phyloP scores from a whole-genome alignment of 1,284 basidiomycete species.

The Veloporphyrellus conicus region DNA sequence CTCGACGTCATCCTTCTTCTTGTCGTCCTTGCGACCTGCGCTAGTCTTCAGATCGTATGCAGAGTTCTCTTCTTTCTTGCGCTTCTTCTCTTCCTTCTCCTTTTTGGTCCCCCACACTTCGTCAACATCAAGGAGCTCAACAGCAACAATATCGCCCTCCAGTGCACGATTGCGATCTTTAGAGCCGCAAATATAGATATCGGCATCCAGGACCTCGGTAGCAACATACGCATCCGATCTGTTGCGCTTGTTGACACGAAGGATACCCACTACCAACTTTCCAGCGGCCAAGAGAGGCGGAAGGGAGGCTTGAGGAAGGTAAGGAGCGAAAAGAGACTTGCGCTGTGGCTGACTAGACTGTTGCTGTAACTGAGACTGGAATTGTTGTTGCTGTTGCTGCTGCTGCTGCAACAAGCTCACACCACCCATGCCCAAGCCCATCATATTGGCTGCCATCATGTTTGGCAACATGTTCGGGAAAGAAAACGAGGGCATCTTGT shows the following conservation, averaged over 20 bases:
- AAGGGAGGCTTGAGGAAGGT: slow-evolving; percentile 95
- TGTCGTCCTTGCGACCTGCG: slow-evolving; percentile 87
- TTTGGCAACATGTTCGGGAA: slow-evolving; percentile 96
- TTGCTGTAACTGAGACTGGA: slow-evolving; percentile 87
- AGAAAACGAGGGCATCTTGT: slow-evolving; percentile 95
- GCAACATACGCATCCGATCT: slow-evolving; percentile 98
- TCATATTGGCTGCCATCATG: slow-evolving; percentile 92
- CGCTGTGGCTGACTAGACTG: slow-evolving; percentile 87
- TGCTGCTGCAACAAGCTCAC: slow-evolving; percentile 80
- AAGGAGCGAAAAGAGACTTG: slow-evolving; percentile 98
- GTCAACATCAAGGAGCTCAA: slow-evolving; percentile 95
- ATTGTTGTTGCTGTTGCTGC: slow-evolving; percentile 70
- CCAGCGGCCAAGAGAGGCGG: slow-evolving; percentile 97
- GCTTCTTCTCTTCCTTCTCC: slow-evolving; percentile 99
- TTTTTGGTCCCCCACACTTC: slow-evolving; percentile 99
- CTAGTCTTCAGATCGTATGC: slow-evolving; percentile 79
- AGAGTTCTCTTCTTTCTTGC: slow-evolving; percentile 98
- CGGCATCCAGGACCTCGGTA: slow-evolving; percentile 97
- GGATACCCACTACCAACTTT: slow-evolving; percentile 95
- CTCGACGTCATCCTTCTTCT: slow-evolving; percentile 99
- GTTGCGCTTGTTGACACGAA: slow-evolving; percentile 98
- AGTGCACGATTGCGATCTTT: slow-evolving; percentile 98
- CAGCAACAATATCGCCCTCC: slow-evolving; percentile 97
- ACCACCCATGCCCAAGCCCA: slow-evolving; percentile 79
- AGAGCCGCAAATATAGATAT: slow-evolving; percentile 98